Conservation (phyloP, 495 filamentous ascomycete species). For the Penicillium egyptiacum region DNA sequence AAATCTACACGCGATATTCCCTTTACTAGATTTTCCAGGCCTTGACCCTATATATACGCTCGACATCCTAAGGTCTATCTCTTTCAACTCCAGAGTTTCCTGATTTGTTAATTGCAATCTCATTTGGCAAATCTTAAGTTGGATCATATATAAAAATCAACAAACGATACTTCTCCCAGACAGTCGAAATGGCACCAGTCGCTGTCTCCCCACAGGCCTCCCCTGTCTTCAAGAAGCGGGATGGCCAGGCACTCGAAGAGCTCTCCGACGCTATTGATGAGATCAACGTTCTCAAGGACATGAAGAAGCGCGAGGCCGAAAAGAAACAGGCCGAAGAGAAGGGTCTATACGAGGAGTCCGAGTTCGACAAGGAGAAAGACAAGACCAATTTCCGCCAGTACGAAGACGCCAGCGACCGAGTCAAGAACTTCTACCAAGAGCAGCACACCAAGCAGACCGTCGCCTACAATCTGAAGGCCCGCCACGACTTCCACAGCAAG, state of each 20-base stretch:
- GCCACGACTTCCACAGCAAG: constrained; percentile 66
- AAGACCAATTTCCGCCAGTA: constrained; percentile 81
- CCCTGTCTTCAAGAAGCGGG: constrained; percentile 42
- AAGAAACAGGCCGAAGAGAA: constrained; percentile 42
- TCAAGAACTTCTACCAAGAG: constrained; percentile 80
- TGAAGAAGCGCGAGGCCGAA: constrained; percentile 37
- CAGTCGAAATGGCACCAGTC: constrained; percentile 37
- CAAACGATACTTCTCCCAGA: constrained; percentile 1
- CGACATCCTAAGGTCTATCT: neutral
- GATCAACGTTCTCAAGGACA: constrained; percentile 73
- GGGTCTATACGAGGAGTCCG: constrained; percentile 59
- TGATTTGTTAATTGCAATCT: neutral
- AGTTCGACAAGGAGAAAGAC: constrained; percentile 76
- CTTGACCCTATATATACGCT: constrained; percentile 17
- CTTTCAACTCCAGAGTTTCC: neutral
- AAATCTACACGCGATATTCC: constrained; percentile 26
- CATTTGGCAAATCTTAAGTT: neutral
- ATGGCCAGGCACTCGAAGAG: constrained; percentile 74
- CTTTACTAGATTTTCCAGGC: too few species aligned
- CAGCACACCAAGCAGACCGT: constrained; percentile 85
- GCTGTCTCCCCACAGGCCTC: constrained; percentile 27
- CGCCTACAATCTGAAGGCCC: constrained; percentile 76
- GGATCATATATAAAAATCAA: neutral
- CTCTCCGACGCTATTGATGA: constrained; percentile 78
- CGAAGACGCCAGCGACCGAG: constrained; percentile 71